Evolutionary conservation across 164 flowering plant genomes (phyloP).

Genomic region (Chloranthus sessilifolius): DNA sequence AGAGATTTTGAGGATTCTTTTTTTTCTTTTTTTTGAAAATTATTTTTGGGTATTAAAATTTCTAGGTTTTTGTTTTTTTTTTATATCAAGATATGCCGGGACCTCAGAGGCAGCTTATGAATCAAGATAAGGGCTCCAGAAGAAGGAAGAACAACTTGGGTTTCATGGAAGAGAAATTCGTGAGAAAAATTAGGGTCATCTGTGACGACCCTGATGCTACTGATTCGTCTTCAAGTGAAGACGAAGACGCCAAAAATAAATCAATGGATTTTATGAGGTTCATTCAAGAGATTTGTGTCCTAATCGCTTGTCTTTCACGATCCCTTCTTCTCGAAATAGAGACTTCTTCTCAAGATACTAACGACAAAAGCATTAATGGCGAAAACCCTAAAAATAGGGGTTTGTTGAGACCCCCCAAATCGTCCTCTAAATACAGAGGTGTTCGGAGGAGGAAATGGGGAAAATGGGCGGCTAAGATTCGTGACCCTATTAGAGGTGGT

Average conservation of each 20-base stretch:
- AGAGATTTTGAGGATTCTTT: slow-evolving; percentile 1
- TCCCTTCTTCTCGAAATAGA: slow-evolving; percentile 24
- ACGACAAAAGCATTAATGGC: slow-evolving; percentile 21
- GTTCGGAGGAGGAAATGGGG: slow-evolving; percentile 91
- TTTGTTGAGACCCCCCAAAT: slow-evolving; percentile 12
- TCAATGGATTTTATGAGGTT: slow-evolving; percentile 23
- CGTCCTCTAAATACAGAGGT: slow-evolving; percentile 42
- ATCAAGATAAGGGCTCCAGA: slow-evolving; percentile 19
- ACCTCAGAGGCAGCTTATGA: slow-evolving; percentile 19
- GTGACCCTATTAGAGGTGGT: slow-evolving; percentile 55
- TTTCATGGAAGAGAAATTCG: slow-evolving; percentile 4
- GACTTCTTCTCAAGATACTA: slow-evolving; percentile 46
- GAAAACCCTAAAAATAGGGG: no score
- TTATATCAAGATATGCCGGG: slow-evolving; percentile 32
- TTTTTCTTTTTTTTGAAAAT: no score
- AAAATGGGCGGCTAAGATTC: slow-evolving; percentile 96
- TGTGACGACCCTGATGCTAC: slow-evolving; percentile 76
- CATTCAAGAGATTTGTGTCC: slow-evolving; percentile 44
- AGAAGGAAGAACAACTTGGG: slow-evolving; percentile 17
- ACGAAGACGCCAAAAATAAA: slow-evolving; percentile 26
- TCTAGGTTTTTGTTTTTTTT: slow-evolving; percentile 12
- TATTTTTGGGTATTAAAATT: slow-evolving; percentile 9
- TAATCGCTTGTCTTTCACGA: slow-evolving; percentile 9
- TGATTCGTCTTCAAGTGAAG: slow-evolving; percentile 67
- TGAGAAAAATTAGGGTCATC: slow-evolving; percentile 56